Evolutionary conservation across 257 asterid species (phyloP).

Genomic region (Jacaranda mimosifolia): DNA sequence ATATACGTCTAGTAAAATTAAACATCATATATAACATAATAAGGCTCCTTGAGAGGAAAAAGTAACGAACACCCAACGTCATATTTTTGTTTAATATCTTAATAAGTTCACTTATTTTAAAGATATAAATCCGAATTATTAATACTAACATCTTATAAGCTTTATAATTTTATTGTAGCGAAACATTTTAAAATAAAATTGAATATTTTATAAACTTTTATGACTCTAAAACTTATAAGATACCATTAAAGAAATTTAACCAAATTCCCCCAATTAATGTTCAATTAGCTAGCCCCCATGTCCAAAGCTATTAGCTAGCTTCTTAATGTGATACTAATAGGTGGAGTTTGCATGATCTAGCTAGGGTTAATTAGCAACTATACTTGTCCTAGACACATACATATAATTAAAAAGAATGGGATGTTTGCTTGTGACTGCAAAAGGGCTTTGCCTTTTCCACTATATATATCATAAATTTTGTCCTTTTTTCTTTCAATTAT

Average conservation of each 20-base stretch:
- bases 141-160: not conserved
- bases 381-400: slow-evolving; percentile 24
- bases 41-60: too few relatives aligned
- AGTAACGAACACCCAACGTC: too few relatives aligned
- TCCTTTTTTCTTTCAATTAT: not conserved
- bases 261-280: not conserved
- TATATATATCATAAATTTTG: not conserved
- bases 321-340: slow-evolving; percentile 12
- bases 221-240: not conserved
- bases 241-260: not conserved
- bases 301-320: slow-evolving; percentile 10
- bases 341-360: slow-evolving; percentile 29
- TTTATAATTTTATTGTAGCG: not conserved
- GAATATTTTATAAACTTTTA: too few relatives aligned
- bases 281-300: not conserved
- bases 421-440: slow-evolving; percentile 68
- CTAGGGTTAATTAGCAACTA: slow-evolving; percentile 27
- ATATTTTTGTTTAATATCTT: not conserved
- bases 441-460: slow-evolving; percentile 35
- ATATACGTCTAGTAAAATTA: not conserved
- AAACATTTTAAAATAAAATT: too few relatives aligned
- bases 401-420: slow-evolving; percentile 41
- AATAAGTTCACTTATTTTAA: not conserved
- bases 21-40: too few relatives aligned
- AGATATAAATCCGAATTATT: not conserved